phyloP scores from a whole-genome alignment of 495 filamentous ascomycete genomes.

The Xylaria palmicola region DNA sequence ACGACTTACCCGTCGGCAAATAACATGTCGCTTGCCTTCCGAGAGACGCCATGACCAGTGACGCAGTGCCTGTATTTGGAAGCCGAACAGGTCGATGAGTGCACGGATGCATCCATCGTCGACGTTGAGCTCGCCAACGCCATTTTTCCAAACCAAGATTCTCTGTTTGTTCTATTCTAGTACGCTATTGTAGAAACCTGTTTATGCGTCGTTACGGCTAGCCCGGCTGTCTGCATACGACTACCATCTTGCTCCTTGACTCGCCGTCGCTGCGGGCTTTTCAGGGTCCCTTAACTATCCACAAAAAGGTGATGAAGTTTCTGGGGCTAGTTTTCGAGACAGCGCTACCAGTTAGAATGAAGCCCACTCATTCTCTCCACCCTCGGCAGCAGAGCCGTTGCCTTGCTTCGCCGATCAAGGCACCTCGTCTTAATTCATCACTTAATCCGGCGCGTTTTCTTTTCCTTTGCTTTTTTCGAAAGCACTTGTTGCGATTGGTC shows the following conservation, averaged over 20 bases:
- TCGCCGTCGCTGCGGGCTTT: neutral
- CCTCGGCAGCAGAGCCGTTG: neutral
- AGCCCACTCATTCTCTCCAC: neutral
- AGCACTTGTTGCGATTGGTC: slow-evolving; percentile 1
- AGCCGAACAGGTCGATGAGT: neutral
- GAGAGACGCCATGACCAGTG: neutral
- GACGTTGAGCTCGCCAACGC: too few relatives aligned
- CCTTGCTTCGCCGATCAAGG: neutral
- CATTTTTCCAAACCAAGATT: neutral
- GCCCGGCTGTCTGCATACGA: neutral
- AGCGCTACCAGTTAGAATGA: neutral
- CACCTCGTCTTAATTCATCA: too few relatives aligned
- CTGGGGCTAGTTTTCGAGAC: neutral
- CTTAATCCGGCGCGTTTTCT: neutral
- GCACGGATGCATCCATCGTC: neutral
- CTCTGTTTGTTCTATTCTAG: neutral
- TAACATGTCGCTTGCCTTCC: slow-evolving; percentile 8
- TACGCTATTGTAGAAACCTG: neutral
- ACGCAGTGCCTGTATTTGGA: neutral
- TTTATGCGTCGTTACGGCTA: neutral
- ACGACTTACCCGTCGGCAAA: slow-evolving; percentile 12
- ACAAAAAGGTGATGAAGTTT: too few relatives aligned
- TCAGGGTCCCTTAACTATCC: slow-evolving; percentile 1
- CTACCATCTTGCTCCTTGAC: neutral
- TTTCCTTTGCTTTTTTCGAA: neutral